Evolutionary conservation across 2,329 filamentous ascomycete species (phyloP), one percentile per base, ranked within the genome.

Genomic region (Fusarium annulatum): DNA sequence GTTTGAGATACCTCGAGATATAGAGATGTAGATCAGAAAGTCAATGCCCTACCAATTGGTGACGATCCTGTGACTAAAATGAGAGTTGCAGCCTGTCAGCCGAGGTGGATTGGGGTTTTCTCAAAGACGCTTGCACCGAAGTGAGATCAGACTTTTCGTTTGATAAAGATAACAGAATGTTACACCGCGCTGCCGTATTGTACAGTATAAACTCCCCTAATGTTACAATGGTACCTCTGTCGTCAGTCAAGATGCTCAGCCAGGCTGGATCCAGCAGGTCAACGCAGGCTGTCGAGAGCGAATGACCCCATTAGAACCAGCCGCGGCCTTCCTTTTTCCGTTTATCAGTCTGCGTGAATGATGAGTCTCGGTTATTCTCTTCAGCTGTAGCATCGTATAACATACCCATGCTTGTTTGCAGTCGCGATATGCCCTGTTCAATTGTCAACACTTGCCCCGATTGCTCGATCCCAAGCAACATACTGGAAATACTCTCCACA

Each of bases 401-500:
- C 77, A 30, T 87, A 97, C 95, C 95, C 95, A 98, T 85, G 92
- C 89, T 84, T 97, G 95, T 83, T 98, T 98, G 84, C 96, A 98
- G 72, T 97, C 94, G 67, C 95, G 90, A 82, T 98, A 98, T 57
- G 95, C 95, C 84, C 95, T 97, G 73, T 63, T 12, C 30, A 23
- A 21, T n/a, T 11, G 56, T 80, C 63, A 81, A 75, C 69, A 45
- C 16, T 15, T 34, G n/a, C 11, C 46, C 14, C 28, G 7, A 3
- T 21, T 30, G 39, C 56, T 21, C 14, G 8, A 7, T 10, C 16
- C 14, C 12, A 26, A 38, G 10, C 0, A 21, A 46, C 93, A 84
- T 81, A 98, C 95, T 98, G 94, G 80, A 99, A 98, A 81, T 97
- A 98, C 82, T 98, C 96, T 73, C 88, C 88, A 81, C 96, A 99